Conservation (phyloP, 495 filamentous ascomycete species). For the Bombardia bombarda region DNA sequence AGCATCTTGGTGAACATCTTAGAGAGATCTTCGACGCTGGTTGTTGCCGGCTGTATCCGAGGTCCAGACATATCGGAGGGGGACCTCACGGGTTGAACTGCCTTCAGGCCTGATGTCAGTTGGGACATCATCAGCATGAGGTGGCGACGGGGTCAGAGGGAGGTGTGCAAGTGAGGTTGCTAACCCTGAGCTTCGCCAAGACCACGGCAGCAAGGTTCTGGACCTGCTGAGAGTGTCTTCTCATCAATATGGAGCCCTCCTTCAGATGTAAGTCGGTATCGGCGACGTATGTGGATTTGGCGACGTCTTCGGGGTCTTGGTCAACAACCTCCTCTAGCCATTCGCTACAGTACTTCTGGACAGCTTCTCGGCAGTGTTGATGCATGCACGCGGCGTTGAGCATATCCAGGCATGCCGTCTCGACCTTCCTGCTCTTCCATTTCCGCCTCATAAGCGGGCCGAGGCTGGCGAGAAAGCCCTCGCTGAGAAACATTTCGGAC, state of each 20-base stretch:
- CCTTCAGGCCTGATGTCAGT: constrained; percentile 46
- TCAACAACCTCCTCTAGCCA: constrained; percentile 77
- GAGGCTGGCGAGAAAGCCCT: constrained; percentile 67
- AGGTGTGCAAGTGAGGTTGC: constrained; percentile 15
- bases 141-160: constrained; percentile 5
- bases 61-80: constrained; percentile 33
- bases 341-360: constrained; percentile 68
- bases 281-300: constrained; percentile 35
- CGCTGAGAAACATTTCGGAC: constrained; percentile 69
- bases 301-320: constrained; percentile 52
- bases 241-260: constrained; percentile 38
- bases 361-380: constrained; percentile 64
- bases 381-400: constrained; percentile 86
- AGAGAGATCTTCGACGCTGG: constrained; percentile 63
- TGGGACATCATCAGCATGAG: constrained; percentile 20
- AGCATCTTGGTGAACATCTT: constrained; percentile 73
- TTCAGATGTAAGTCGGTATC: constrained; percentile 28
- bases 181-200: constrained; percentile 64
- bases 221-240: constrained; percentile 41
- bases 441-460: constrained; percentile 64
- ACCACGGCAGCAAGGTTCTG: constrained; percentile 73
- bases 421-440: constrained; percentile 67
- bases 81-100: constrained; percentile 28
- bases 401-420: constrained; percentile 76
- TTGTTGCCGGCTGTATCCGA: constrained; percentile 39